These are phyloP conservation scores for Fusarium globosum DNA, from an alignment of 2,329 filamentous ascomycete species.

Conservation along the genomic window DNA sequence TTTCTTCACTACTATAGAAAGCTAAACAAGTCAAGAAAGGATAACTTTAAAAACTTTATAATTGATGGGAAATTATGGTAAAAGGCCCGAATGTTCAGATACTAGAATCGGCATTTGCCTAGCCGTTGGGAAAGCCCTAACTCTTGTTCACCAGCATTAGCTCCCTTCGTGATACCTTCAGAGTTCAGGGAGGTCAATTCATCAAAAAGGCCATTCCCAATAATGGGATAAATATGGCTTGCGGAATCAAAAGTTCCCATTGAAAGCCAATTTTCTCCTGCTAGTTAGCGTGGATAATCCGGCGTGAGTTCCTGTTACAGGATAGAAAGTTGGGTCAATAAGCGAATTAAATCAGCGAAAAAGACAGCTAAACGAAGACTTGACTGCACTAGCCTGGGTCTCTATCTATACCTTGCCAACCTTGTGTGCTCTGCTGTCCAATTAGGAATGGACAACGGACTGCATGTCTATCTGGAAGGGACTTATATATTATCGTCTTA, in stretches of 20 bases:
- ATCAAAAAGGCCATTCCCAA: too few relatives aligned
- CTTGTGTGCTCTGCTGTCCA: neutral
- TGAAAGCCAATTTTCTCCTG: neutral
- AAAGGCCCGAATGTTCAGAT: neutral
- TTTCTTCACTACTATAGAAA: neutral
- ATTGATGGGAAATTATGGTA: neutral
- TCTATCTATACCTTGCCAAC: neutral
- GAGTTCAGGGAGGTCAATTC: neutral
- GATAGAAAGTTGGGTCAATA: neutral
- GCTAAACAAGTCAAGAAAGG: neutral
- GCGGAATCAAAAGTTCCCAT: neutral
- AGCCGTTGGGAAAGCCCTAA: neutral
- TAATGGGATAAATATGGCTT: neutral
- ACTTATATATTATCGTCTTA: neutral
- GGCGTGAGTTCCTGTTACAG: neutral
- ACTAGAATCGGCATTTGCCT: neutral
- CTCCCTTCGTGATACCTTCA: neutral
- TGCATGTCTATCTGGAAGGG: neutral
- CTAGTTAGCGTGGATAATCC: neutral
- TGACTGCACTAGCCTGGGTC: neutral
- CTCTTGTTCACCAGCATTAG: neutral
- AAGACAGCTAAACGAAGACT: neutral
- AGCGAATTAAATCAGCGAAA: neutral
- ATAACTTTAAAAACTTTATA: accelerated
- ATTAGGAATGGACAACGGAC: neutral